A percentile compares a stretch with the other conserved stretches of the same genome.
phyloP scores from a whole-genome alignment of 306 rosid genomes.

The Bauhinia variegata region DNA sequence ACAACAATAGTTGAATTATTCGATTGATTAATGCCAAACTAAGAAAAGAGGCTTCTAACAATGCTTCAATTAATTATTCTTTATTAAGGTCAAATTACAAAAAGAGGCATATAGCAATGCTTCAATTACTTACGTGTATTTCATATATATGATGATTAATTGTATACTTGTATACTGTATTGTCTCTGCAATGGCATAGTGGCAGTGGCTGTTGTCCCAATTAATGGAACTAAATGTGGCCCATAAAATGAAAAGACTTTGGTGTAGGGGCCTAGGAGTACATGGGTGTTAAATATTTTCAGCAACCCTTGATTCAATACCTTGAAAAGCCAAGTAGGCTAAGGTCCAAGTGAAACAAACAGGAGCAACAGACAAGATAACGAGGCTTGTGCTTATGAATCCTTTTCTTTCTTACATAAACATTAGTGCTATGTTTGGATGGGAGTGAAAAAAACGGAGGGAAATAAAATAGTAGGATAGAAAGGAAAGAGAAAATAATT shows the following conservation, averaged over 20 bases:
- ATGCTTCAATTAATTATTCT: no score
- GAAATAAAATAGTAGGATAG: no score
- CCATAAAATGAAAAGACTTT: conserved; percentile 12
- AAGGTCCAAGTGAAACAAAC: neutral
- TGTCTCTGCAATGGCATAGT: conserved; percentile 6
- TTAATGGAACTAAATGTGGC: conserved; percentile 34
- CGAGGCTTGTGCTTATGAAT: neutral
- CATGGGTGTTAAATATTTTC: conserved; percentile 22
- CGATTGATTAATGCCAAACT: no score
- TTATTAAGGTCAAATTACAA: no score
- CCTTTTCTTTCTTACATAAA: no score
- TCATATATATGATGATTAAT: neutral
- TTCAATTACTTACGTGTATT: neutral
- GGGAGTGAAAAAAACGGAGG: no score
- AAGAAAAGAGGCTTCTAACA: no score
- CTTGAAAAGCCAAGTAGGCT: conserved; percentile 1
- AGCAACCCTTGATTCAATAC: conserved; percentile 5
- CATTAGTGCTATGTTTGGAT: no score
- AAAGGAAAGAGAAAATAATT: no score
- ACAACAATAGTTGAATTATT: no score
- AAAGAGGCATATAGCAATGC: no score
- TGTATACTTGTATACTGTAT: neutral
- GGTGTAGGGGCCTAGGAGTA: conserved; percentile 18
- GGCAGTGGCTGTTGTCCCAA: conserved; percentile 28
- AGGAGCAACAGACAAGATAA: neutral